Evolutionary conservation across 2,329 filamentous ascomycete genomes (phyloP), one percentile per base, ranked within the genome.

Genomic region (Colletotrichum lentis): DNA sequence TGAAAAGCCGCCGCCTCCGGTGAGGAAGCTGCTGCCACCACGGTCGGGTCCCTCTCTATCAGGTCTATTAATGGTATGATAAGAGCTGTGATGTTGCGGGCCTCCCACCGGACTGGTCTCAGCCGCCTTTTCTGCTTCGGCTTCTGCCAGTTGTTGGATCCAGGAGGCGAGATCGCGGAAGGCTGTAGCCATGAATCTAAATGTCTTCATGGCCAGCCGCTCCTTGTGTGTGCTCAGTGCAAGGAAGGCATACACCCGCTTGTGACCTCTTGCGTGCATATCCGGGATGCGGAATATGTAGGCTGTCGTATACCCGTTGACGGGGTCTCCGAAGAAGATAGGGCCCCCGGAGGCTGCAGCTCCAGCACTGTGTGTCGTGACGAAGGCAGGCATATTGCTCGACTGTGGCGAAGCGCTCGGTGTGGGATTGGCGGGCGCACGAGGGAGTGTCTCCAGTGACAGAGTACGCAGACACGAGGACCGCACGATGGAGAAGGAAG

Each of bases 261-360:
- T 88, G 72, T 90, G 86, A 5, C 89, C 89, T 14, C 89, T 86
- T 16, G 89, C 89, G 70, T 90, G 88, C 43, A 90, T 81, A 74
- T 91, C 89, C 7, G 88, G 86, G 49, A 91, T 89, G 31, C 89
- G 88, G 74, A 91, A 91, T 71, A 91, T 89, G 76, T 90, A 91
- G 16, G 88, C 89, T 0, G 88, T 91, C 0, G 89, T 91, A 77
- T 90, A 91, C 37, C 89, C 89, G 1, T 88, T 85, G 0, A 85
- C 76, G 1, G 87, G 83, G 73, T 91, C 89, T 37, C 89, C 89
- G 68, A 91, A 91, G 76, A 91, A 90, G 61, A 91, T 89, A 37
- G 89, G 88, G 0, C 88, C 88, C 3, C 88, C 88, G 3, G 87
- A 87, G 1, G 85, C 83, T 18, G 87, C 81, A 44, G 85, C 80